These are phyloP conservation scores for Trichoderma afroharzianum DNA, from an alignment of 2,329 filamentous ascomycete species.

Conservation along the genomic window DNA sequence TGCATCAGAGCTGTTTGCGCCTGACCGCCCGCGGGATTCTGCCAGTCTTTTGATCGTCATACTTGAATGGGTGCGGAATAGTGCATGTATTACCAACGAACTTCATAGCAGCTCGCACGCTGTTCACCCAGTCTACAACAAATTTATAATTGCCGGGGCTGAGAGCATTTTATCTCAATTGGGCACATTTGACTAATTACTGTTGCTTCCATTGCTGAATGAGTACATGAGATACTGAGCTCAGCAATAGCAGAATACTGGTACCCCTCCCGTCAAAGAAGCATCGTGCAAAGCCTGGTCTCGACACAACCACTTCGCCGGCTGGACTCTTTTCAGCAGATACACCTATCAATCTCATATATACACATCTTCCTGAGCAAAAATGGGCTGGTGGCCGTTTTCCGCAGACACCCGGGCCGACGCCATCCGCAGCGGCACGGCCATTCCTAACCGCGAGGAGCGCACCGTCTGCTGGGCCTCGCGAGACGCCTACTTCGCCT, in stretches of 20 bases:
- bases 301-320: neutral
- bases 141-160: neutral
- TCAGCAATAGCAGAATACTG: neutral
- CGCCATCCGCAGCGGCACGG: conserved; percentile 52
- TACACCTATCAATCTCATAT: neutral
- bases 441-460: conserved; percentile 81
- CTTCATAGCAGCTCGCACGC: neutral
- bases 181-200: neutral
- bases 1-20: neutral
- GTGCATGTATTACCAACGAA: neutral
- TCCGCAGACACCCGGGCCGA: conserved; percentile 44
- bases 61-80: neutral
- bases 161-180: neutral
- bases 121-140: neutral
- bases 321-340: neutral
- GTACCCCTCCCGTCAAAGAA: neutral
- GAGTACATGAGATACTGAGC: neutral
- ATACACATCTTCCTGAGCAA: neutral
- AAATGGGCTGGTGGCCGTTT: conserved; percentile 49
- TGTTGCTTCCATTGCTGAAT: neutral
- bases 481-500: conserved; percentile 82
- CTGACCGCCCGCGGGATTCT: conserved; percentile 13
- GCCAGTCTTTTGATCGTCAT: conserved; percentile 6
- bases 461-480: conserved; percentile 85
- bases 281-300: neutral